Conservation (phyloP, 2,329 filamentous ascomycete species). For the Pseudocercospora eumusae region DNA sequence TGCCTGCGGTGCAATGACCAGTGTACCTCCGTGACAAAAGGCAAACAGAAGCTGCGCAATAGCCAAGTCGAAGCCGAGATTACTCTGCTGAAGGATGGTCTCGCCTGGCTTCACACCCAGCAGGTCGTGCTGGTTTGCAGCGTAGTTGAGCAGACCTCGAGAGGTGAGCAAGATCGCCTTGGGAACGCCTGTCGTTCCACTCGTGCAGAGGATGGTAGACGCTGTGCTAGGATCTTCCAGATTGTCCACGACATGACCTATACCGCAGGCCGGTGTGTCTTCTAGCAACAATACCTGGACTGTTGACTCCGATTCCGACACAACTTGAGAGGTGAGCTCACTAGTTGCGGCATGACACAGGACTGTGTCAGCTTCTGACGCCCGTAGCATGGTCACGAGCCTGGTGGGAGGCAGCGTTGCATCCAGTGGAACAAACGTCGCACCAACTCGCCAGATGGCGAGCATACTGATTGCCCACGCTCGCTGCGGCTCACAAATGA, state of each 20-base stretch:
- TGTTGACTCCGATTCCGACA: neutral
- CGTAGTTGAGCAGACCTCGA: constrained; percentile 20
- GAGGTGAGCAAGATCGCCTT: constrained; percentile 26
- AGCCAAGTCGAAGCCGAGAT: constrained; percentile 48
- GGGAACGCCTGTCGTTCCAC: constrained; percentile 25
- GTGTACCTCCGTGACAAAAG: constrained; percentile 42
- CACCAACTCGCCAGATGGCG: constrained; percentile 18
- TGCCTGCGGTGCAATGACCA: constrained; percentile 41
- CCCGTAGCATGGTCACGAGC: constrained; percentile 17
- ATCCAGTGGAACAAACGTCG: constrained; percentile 23
- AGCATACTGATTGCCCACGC: constrained; percentile 23
- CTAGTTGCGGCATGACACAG: constrained; percentile 20
- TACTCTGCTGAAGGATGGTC: constrained; percentile 43
- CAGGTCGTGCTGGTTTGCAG: constrained; percentile 14
- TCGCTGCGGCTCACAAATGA: constrained; percentile 19
- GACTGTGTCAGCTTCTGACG: constrained; percentile 19
- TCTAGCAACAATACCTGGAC: constrained; percentile 15
- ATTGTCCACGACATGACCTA: constrained; percentile 1
- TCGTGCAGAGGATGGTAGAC: constrained; percentile 24
- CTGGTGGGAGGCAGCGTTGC: constrained; percentile 21
- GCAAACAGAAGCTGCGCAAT: constrained; percentile 43
- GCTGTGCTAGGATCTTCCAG: constrained; percentile 19
- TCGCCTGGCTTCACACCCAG: constrained; percentile 27
- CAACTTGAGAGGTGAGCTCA: neutral
- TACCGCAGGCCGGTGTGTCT: neutral